Conservation (phyloP, 2,329 filamentous ascomycete species). For the Ustilaginoidea virens region DNA sequence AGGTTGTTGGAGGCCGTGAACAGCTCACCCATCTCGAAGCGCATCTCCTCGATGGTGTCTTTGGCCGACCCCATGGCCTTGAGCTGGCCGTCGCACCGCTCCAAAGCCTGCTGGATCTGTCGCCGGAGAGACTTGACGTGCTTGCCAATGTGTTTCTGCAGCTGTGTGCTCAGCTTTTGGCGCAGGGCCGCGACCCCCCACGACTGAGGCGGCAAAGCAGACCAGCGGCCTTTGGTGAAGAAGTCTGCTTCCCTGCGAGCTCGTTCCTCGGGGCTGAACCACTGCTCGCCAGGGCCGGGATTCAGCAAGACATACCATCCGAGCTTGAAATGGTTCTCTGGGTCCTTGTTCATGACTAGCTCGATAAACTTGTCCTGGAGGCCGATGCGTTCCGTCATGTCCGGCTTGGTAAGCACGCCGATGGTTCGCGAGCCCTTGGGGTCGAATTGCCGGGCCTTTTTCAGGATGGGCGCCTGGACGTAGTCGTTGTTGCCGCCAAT, state of each 20-base stretch:
- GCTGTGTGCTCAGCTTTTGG: slow-evolving; percentile 31
- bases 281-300: slow-evolving; percentile 29
- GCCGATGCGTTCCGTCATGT: slow-evolving; percentile 35
- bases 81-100: slow-evolving; percentile 32
- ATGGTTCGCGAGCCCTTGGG: slow-evolving; percentile 32
- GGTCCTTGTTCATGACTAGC: slow-evolving; percentile 34
- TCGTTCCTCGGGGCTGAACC: slow-evolving; percentile 26
- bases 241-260: slow-evolving; percentile 28
- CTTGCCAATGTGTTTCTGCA: slow-evolving; percentile 35
- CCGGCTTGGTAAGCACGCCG: slow-evolving; percentile 36
- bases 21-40: slow-evolving; percentile 35
- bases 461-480: slow-evolving; percentile 34
- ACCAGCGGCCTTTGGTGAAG: slow-evolving; percentile 34
- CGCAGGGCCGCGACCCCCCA: slow-evolving; percentile 30
- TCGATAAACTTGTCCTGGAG: slow-evolving; percentile 38
- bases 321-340: slow-evolving; percentile 32
- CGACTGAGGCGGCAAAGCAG: slow-evolving; percentile 28
- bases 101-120: slow-evolving; percentile 34
- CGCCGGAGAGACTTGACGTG: slow-evolving; percentile 33
- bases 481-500: slow-evolving; percentile 40
- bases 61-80: slow-evolving; percentile 33
- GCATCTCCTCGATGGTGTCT: slow-evolving; percentile 37
- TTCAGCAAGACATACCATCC: slow-evolving; percentile 38
- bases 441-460: slow-evolving; percentile 34
- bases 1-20: slow-evolving; percentile 36